Evolutionary conservation across 2,329 filamentous ascomycete genomes (phyloP), one percentile per base, ranked within the genome.

Genomic region (Aspergillus chevalieri): DNA sequence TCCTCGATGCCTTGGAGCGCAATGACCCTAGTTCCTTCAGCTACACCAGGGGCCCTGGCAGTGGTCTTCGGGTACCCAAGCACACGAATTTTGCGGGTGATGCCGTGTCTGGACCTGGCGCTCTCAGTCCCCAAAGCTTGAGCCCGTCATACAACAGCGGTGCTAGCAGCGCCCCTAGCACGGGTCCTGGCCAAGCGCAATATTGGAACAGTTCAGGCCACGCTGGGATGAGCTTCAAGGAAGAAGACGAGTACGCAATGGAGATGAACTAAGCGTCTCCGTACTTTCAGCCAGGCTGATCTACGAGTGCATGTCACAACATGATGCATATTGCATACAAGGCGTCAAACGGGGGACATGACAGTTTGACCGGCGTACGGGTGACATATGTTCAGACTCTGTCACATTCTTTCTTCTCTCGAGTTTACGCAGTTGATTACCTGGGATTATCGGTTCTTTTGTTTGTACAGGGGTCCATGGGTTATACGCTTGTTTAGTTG

Each of bases 181-280:
- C 68, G 24, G 67, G 62, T 41, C 58, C 64, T n/a, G 64, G 66
- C 6, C 77, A 80, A 56, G 73, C 77, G 44, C 76, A 79, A 54
- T 79, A 74, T 65, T 81, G 76, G 77, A 74, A 67, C 62, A 72
- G 62, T 52, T 71, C 69, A 21, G 73, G 73, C 15, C 72, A 74
- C 51, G 80, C 83, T 42, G 78, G 77, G 21, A 76, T 88, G 63
- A 84, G 85, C 66, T 89, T 96, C 73, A 95, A 95, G 70, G 91
- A 95, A 68, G 91, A 96, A 71, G 91, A 96, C 60, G 91, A 95
- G 72, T 95, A 87, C 64, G 83, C 83, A 64, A 94, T 95, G 87
- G 88, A 93, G 54, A 71, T 76, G 66, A 71, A 65, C 46, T 70
- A 59, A 42, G 9, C 22, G 12, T 19, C 10, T n/a, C 34, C 19